Evolutionary conservation across 2,329 filamentous ascomycete genomes (phyloP), one percentile per base, ranked within the genome.

Genomic region (Fusarium virguliforme): DNA sequence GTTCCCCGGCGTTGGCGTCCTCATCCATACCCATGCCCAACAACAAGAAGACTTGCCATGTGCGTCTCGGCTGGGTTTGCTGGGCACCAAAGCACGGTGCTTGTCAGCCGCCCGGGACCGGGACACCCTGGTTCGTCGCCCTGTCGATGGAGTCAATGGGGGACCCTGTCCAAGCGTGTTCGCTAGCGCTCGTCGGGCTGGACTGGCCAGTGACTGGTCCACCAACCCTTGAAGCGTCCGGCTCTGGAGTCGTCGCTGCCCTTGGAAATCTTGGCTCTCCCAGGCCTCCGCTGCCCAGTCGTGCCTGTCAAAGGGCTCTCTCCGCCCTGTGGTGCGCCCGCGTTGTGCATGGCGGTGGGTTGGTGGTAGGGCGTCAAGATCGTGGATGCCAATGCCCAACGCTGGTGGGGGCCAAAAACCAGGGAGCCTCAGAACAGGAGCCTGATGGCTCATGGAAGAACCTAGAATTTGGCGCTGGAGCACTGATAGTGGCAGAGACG

Each of bases 111-210:
- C 63, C 68, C 62, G 60, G 63, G 55, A 64, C 73, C 58, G 64
- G 70, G 65, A 51, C 48, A 67, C 55, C 74, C 74, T 71, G 62
- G 71, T 71, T 71, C 63, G 67, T 60, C 67, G 67, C 69, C 73
- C 43, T 66, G 71, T 71, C 48, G 69, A 71, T 71, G 67, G 71
- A 43, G 65, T 64, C 56, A 50, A 67, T 61, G 65, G 59, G 60
- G 57, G 60, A 60, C 70, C 60, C 63, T 70, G 56, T 53, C 66
- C 53, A 59, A 65, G 67, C 60, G 41, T 72, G 59, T 58, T 71
- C 54, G 63, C 66, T 74, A 73, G 70, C 67, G 71, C 63, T 70
- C 48, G 62, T 74, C 64, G 64, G 62, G 70, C 68, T 74, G 66
- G 71, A 64, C 61, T 60, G 60, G 59, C 40, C 51, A 67, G 59